Base-by-base conservation (phyloP, 257 asterid species). In the Oldenlandia corymbosa region DNA sequence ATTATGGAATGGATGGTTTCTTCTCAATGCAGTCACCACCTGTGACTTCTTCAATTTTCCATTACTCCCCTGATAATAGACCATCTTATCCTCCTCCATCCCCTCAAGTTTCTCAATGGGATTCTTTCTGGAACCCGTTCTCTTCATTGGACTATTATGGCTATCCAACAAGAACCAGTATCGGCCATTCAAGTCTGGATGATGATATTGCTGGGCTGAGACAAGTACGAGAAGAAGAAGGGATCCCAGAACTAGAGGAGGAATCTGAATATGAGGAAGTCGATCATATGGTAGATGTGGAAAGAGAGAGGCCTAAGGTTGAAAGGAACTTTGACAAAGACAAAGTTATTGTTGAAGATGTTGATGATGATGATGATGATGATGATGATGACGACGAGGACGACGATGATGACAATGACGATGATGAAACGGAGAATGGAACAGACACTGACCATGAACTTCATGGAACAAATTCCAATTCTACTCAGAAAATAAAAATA, bases 91-190 rank as follows among this genome's bases (percentile, higher is more conserved):
- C 87, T 61, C 85, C 95, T 8, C 87, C 87, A 66, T 84, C 95
- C 1, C 91, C 97, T 60, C 95, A 82, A 58, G 67, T 81, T 0
- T 80, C 99, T 34, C 99, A 83, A 62, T 92, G 99, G 99, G 99
- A 92, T 81, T 92, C 84, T 81, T 92, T 92, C 41, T 92, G 97
- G 99, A 85, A 92, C 68, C 99, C 99, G 17, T 92, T 92, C 71
- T 82, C 95, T 41, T 89, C 99, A 20, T 61, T 92, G 39, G 99
- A 92, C 74, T 87, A 85, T 67, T 89, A 85, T 65, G 87, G 93
- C 17, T 92, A 87, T 80, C 83, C 90, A 64, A 66, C 59, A 10
- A 79, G 91, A 64, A 74, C 67, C 72, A 73, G 79, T 54, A 65
- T 77, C 50, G 94, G 83, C 52, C 90, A 66, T 24, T 68, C 71